These are phyloP conservation scores for Immersiella caudata DNA, from an alignment of 495 filamentous ascomycete species.

Conservation along the genomic window DNA sequence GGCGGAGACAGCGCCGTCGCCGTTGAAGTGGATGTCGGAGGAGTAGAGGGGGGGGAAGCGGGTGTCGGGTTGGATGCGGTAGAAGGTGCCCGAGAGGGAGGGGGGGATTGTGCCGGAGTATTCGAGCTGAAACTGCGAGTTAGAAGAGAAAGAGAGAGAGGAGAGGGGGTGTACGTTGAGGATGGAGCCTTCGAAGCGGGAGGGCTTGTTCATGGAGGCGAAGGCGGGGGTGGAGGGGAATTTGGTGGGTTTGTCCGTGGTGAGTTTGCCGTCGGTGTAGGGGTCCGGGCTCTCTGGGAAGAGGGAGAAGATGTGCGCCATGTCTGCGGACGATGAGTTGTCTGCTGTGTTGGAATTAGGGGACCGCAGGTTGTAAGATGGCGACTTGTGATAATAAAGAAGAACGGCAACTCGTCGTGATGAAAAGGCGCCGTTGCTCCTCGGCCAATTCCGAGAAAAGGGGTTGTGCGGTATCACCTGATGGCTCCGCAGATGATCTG, in stretches of 20 bases:
- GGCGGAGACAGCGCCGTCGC: constrained; percentile 52
- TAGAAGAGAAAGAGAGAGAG: too few species aligned
- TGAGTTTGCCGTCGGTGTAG: constrained; percentile 41
- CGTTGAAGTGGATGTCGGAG: constrained; percentile 56
- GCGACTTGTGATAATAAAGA: not conserved
- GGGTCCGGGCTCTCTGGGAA: not conserved
- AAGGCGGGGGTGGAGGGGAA: constrained; percentile 53
- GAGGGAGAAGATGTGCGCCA: constrained; percentile 16
- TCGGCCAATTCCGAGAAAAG: not conserved
- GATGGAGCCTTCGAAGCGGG: constrained; percentile 52
- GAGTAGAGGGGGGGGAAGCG: constrained; percentile 58
- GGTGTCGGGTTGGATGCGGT: constrained; percentile 55
- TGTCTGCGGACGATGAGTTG: not conserved
- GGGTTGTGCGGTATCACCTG: not conserved
- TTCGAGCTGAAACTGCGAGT: constrained; percentile 37
- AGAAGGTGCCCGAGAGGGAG: constrained; percentile 58
- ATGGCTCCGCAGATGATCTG: not conserved
- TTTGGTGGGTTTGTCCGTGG: constrained; percentile 41
- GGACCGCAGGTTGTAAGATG: not conserved
- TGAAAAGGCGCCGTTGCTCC: not conserved
- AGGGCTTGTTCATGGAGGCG: constrained; percentile 51
- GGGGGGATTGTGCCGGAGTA: constrained; percentile 52
- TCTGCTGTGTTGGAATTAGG: not conserved
- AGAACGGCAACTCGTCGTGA: not conserved
- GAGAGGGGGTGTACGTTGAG: constrained; percentile 27